phyloP scores from a whole-genome alignment of 805 yeast species.

The Lachancea dasiensis region DNA sequence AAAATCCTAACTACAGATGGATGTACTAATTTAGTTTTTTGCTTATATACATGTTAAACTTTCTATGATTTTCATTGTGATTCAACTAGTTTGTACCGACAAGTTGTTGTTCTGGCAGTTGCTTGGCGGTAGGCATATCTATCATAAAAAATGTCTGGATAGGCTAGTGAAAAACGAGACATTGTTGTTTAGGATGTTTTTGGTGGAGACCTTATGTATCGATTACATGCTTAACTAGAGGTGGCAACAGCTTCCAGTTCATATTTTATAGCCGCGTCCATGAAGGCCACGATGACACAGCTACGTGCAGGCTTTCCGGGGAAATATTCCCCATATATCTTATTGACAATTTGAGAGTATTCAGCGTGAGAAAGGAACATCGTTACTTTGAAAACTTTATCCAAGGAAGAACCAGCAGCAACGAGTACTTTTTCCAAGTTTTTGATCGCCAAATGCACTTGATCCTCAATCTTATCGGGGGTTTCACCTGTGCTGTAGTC shows the following conservation, averaged over 20 bases:
- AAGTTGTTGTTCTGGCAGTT: no score
- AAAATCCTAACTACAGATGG: conserved; percentile 43
- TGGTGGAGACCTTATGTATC: neutral
- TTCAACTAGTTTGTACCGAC: no score
- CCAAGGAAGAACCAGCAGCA: conserved; percentile 41
- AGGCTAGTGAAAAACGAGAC: no score
- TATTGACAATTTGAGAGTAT: conserved; percentile 38
- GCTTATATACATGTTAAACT: neutral
- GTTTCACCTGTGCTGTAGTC: conserved; percentile 35
- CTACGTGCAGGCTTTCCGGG: conserved; percentile 45
- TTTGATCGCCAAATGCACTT: conserved; percentile 38
- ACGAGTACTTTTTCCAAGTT: conserved; percentile 38
- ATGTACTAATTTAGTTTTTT: conserved; percentile 31
- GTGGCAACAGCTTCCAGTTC: conserved; percentile 45
- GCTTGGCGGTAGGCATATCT: no score
- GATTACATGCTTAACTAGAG: conserved; percentile 13
- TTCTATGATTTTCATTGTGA: no score
- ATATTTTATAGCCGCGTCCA: conserved; percentile 41
- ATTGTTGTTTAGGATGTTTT: no score
- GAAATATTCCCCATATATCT: conserved; percentile 41
- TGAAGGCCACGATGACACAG: conserved; percentile 44
- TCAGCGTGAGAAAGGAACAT: conserved; percentile 40
- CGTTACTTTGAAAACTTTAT: conserved; percentile 42
- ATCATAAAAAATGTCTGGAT: no score
- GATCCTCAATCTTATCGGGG: conserved; percentile 38